These are phyloP conservation scores for Fistulinella prunicolor DNA, from an alignment of 768 basidiomycete genomes.

Conservation along the genomic window DNA sequence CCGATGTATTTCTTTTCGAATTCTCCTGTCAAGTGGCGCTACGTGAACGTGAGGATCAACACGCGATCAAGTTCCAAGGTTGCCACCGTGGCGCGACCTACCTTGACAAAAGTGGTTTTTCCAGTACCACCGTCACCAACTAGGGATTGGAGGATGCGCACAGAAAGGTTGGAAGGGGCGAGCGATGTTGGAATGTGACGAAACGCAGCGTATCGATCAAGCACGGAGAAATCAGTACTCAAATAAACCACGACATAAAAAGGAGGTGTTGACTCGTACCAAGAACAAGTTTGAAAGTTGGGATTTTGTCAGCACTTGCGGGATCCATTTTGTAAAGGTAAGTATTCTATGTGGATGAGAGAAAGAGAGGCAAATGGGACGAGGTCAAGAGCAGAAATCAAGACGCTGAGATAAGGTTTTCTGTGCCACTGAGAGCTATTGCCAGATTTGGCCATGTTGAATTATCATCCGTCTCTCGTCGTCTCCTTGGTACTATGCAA, in stretches of 20 bases:
- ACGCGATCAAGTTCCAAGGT: constrained; percentile 43
- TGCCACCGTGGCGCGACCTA: constrained; percentile 35
- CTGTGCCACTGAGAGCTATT: constrained; percentile 26
- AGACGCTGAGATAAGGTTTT: constrained; percentile 37
- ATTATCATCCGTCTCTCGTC: too few species aligned
- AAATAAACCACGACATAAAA: constrained; percentile 6
- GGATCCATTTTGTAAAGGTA: constrained; percentile 39
- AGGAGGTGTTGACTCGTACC: constrained; percentile 51
- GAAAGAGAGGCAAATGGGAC: constrained; percentile 15
- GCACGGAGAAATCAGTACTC: constrained; percentile 26
- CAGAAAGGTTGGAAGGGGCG: neutral
- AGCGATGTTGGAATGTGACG: constrained; percentile 10
- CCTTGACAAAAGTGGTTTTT: constrained; percentile 99
- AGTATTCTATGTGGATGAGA: constrained; percentile 23
- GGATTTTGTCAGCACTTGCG: too few species aligned
- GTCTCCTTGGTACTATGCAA: neutral
- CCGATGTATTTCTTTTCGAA: constrained; percentile 99
- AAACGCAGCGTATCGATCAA: constrained; percentile 51
- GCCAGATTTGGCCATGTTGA: constrained; percentile 21
- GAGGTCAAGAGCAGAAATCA: constrained; percentile 34
- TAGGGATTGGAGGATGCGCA: constrained; percentile 30
- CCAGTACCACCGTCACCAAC: constrained; percentile 97
- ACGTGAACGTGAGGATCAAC: constrained; percentile 46
- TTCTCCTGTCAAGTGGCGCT: constrained; percentile 99
- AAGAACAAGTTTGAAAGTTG: constrained; percentile 98